Evolutionary conservation across 768 basidiomycete genomes (phyloP), one percentile per base, ranked within the genome.

Genomic region (Suillus occidentalis): DNA sequence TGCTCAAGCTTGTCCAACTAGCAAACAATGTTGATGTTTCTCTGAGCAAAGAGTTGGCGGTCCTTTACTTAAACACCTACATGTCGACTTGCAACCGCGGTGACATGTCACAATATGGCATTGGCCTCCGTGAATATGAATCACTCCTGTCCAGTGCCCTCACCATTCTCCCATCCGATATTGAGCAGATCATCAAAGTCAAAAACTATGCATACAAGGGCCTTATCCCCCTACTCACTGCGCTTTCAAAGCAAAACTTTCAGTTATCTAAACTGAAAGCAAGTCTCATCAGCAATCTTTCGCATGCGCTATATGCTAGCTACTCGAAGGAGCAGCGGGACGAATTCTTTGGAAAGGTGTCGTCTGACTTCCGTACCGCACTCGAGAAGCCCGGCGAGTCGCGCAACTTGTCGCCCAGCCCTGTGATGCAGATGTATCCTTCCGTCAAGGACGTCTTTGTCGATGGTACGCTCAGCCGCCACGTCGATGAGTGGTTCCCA

Each of bases 11-110:
- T 13, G 16, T 59, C 58, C 25, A 16, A 40, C 40, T 59, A 28
- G 58, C 58, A 12, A 20, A 59, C 40, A 59, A 28, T 13, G 40
- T 20, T 4, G 8, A 59, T 22, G 25, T 39, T 10, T 6, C 40
- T 59, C 10, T 43, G 25, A 59, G 42, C 58, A 59, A 28, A 13
- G 40, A 25, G 45, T 76, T 82, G 20, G 78, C 80, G 2, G 72
- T 75, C 8, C 74, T 77, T 61, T 76, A 82, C 65, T 72, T 89
- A 37, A 76, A 84, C 42, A 71, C 83, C 14, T 88, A 87, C 70
- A 75, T 75, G 62, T 67, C 76, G n/a, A 72, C 81, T 14, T 72
- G 77, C 68, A 59, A 66, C 66, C 69, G 70, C 20, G 72, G 72
- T 8, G 67, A 67, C 42, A 62, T 78, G 57, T 68, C 72, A 0